phyloP scores from a whole-genome alignment of 495 filamentous ascomycete genomes.

The Parachaetomium inaequale region DNA sequence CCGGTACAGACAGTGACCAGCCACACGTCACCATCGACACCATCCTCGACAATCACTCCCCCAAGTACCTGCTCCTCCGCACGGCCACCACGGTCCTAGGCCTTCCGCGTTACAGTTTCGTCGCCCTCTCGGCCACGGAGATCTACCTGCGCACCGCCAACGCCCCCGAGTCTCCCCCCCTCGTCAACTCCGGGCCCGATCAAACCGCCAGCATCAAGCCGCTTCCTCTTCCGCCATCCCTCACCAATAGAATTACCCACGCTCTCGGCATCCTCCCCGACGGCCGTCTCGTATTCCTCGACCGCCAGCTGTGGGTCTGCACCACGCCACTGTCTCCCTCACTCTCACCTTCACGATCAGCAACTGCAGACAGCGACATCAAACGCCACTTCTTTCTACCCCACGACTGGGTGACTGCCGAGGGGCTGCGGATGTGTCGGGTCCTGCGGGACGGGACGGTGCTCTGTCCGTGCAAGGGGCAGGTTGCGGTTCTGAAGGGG shows the following conservation, averaged over 20 bases:
- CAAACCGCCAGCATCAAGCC: neutral
- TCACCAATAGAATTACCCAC: neutral
- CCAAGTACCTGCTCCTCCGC: neutral
- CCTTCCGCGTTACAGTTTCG: neutral
- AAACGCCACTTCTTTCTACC: slow-evolving; percentile 12
- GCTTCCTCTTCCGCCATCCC: neutral
- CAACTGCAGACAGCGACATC: neutral
- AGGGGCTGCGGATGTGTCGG: slow-evolving; percentile 9
- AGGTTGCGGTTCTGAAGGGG: slow-evolving; percentile 11
- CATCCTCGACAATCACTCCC: slow-evolving; percentile 13
- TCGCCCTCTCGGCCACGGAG: neutral
- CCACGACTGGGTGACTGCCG: slow-evolving; percentile 8
- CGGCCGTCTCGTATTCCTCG: slow-evolving; percentile 10
- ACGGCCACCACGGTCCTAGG: neutral
- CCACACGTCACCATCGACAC: neutral
- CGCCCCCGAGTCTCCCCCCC: neutral
- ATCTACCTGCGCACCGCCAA: neutral
- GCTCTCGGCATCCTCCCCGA: slow-evolving; percentile 11
- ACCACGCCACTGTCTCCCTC: neutral
- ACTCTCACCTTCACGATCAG: neutral
- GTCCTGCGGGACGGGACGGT: slow-evolving; percentile 6
- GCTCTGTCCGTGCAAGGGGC: slow-evolving; percentile 5
- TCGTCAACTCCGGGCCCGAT: neutral
- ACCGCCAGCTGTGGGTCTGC: slow-evolving; percentile 11
- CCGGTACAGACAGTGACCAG: neutral